A percentile compares a stretch with the other conserved stretches of the same genome.
Conservation (phyloP, 106 monocot genomes). For the Acorus calamus region DNA sequence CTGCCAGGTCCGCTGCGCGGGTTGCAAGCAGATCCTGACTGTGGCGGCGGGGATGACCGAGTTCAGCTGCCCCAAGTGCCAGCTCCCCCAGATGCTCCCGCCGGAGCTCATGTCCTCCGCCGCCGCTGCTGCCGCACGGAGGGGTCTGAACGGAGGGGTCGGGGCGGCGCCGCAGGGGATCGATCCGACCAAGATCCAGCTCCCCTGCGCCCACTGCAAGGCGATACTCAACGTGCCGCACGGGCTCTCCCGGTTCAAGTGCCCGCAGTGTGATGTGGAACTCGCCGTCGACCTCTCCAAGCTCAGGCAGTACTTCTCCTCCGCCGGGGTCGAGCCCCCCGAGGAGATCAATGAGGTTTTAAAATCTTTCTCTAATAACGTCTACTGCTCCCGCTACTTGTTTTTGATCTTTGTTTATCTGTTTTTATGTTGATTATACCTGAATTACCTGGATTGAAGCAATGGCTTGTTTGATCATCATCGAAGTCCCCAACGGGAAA, state of each 20-base stretch:
- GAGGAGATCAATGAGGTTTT: conserved; percentile 51
- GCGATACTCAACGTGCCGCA: conserved; percentile 93
- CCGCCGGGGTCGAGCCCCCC: conserved; percentile 9
- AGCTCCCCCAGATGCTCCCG: conserved; percentile 89
- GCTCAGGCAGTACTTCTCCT: conserved; percentile 40
- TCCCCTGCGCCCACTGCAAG: conserved; percentile 93
- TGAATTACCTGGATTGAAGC: no score
- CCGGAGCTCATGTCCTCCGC: conserved; percentile 43
- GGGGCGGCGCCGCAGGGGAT: conserved; percentile 54
- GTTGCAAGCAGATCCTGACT: conserved; percentile 78
- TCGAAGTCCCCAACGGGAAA: no score
- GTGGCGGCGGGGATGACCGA: conserved; percentile 87
- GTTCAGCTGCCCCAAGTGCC: conserved; percentile 96
- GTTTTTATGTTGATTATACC: no score
- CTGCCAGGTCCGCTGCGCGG: conserved; percentile 95
- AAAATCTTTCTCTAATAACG: background rate
- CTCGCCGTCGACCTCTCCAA: conserved; percentile 81
- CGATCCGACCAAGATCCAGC: conserved; percentile 97
- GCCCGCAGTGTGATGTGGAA: conserved; percentile 92
- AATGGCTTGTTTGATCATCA: no score
- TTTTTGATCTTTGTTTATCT: no score
- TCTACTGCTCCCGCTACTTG: no score
- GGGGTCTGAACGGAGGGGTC: background rate
- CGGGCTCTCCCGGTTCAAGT: conserved; percentile 74
- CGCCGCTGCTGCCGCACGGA: background rate